Evolutionary conservation across 2,329 filamentous ascomycete species (phyloP).

Genomic region (Penicillium sp.): DNA sequence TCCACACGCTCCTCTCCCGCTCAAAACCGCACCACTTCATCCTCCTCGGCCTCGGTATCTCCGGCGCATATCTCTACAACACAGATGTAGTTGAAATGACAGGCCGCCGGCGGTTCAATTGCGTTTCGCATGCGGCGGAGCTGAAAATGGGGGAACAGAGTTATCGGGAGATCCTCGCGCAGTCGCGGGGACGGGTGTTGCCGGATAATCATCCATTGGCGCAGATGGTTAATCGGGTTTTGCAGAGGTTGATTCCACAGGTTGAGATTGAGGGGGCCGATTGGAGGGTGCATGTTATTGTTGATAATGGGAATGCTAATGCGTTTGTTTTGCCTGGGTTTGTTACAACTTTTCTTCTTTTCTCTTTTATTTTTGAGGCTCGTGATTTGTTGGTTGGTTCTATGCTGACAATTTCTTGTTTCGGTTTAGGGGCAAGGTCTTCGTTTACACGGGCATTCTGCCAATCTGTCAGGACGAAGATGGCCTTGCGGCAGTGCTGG

Average conservation of each 20-base stretch:
- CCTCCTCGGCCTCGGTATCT: constrained; percentile 49
- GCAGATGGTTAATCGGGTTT: constrained; percentile 57
- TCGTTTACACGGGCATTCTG: constrained; percentile 68
- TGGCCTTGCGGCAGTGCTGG: constrained; percentile 65
- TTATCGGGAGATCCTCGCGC: constrained; percentile 56
- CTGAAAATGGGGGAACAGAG: constrained; percentile 49
- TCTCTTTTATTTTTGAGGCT: neutral
- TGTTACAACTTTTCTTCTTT: neutral
- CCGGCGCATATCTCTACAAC: constrained; percentile 61
- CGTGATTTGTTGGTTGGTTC: neutral
- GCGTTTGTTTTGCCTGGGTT: constrained; percentile 68
- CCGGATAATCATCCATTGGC: constrained; percentile 57
- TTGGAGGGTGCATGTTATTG: constrained; percentile 67
- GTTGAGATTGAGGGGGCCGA: constrained; percentile 51
- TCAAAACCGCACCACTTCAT: constrained; percentile 40
- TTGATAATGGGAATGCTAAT: constrained; percentile 56
- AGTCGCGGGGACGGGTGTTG: constrained; percentile 57
- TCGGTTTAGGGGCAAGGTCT: constrained; percentile 61
- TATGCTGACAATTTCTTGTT: constrained; percentile 12
- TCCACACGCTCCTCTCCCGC: constrained; percentile 26
- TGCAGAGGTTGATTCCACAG: constrained; percentile 61
- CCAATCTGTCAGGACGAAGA: constrained; percentile 62
- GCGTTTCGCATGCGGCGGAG: constrained; percentile 56
- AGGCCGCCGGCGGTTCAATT: constrained; percentile 65
- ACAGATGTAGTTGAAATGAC: constrained; percentile 62